Base-by-base conservation (phyloP, 768 basidiomycete genomes). In the Auricularia auricula-judae region DNA sequence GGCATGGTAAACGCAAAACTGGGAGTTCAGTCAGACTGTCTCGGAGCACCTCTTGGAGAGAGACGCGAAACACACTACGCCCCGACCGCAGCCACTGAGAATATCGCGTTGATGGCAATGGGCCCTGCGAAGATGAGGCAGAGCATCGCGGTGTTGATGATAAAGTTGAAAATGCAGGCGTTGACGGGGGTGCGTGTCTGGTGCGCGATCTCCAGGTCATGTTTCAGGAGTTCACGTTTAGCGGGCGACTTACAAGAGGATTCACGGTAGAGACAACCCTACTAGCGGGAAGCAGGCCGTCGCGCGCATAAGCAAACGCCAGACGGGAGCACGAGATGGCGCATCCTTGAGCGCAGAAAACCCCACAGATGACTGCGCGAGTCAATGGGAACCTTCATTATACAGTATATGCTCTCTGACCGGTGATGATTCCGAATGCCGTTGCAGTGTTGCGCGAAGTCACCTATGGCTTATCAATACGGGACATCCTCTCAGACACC, bases 301-400 rank as follows among this genome's bases (percentile, higher is more conserved):
- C 67, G 36, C 67, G 65, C 18, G 67, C 65, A 53, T 66, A 65
- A 4, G 67, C 65, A 36, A 62, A 66, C 23, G 65, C 54, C 14
- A 67, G 47, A 33, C 65, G 62, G 47, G 65, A 61, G 33, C 62
- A 59, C 12, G 63, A 63, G 23, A 65, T 33, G 39, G 43, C 61
- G 51, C 64, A 63, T 12, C 62, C 65, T 43, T 66, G 65, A 14
- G 62, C 65, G 62, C 47, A 63, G 62, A 47, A 64, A 33, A 63
- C 33, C 29, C 36, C 61, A 5, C 44, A 51, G 14, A 51, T 53
- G 43, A 63, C 51, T 34, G 29, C 36, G 18, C n/a, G 35, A 36
- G 42, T n/a, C 18, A 36, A 18, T 29, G 29, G 2, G 29, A 29
- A 3, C 29, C 29, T 29, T 29, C 3, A 29, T 29, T 29, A 29